Base-by-base conservation (phyloP, 441 rosid genomes). In the Gossypium schwendimanii region DNA sequence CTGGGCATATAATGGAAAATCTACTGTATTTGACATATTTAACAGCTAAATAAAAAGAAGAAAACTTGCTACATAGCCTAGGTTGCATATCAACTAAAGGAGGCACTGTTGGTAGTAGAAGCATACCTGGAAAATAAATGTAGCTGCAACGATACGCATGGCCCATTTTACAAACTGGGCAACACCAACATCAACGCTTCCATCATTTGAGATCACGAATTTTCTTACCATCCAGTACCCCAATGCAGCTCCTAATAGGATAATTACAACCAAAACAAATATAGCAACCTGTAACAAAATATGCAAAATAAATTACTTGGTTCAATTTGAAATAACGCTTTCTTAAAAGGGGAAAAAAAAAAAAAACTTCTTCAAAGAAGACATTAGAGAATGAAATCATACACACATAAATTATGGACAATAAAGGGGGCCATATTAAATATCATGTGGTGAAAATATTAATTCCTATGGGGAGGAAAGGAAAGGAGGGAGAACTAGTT, bases 131-230 rank as follows among this genome's bases (percentile, higher is more conserved):
- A 50, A 36, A 50, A 95, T 86, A 59, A 88, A 85, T 1, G 87
- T 81, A 21, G 88, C 77, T 15, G 90, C 96, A 80, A 93, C 14
- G 28, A 87, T 76, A 50, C 94, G 88, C 90, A 89, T 91, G 12
- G 94, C 87, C 96, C 98, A 93, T 88, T 91, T 95, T 69, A 91
- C 94, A 77, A 95, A 95, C 72, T 89, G 91, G 3, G 96, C 97
- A 53, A 93, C 85, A 74, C 89, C 87, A 49, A 73, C 84, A 77
- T 91, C 94, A 74, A 95, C 99, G 63, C 81, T 84, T 75, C 98
- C 97, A 74, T 91, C 94, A 73, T 87, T 83, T 14, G 88, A 83
- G 26, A 95, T 84, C 15, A 93, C 94, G 75, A 83, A 95, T 79
- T 87, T 95, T 71, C 91, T 85, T 77, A 95, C 99, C 15, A 92